phyloP scores from a whole-genome alignment of 179 eudicot species.

The Spergularia azorica region DNA sequence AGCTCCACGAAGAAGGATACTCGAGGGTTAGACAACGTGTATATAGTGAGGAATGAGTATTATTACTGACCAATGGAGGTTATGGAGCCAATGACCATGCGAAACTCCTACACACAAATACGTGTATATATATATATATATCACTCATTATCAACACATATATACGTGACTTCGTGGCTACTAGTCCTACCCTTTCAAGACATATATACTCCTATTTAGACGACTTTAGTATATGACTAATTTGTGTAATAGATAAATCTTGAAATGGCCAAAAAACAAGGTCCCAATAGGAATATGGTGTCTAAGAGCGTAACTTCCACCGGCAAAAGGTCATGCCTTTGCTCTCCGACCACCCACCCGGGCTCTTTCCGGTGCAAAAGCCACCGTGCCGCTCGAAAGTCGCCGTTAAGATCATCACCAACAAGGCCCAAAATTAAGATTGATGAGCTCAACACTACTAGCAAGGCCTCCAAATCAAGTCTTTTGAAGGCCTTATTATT shows the following conservation, averaged over 20 bases:
- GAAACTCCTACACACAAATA: too few species aligned
- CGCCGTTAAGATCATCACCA: background rate
- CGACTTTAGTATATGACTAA: too few species aligned
- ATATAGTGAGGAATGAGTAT: too few species aligned
- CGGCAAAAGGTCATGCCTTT: slow-evolving; percentile 28
- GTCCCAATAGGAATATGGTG: background rate
- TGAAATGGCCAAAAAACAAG: slow-evolving; percentile 17
- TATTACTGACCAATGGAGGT: too few species aligned
- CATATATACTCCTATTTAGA: background rate
- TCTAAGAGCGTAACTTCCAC: slow-evolving; percentile 12
- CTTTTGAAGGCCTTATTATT: slow-evolving; percentile 27
- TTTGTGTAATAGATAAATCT: background rate
- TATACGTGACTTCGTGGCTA: too few species aligned
- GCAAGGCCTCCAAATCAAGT: slow-evolving; percentile 3
- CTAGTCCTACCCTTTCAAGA: background rate
- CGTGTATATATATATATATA: too few species aligned
- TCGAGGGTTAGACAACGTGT: too few species aligned
- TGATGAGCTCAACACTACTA: background rate
- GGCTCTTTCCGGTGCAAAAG: slow-evolving; percentile 30
- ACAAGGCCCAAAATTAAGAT: slow-evolving; percentile 2
- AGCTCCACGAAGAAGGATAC: too few species aligned
- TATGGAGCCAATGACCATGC: too few species aligned
- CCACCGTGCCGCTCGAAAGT: slow-evolving; percentile 21
- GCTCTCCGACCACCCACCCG: slow-evolving; percentile 35
- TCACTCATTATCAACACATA: too few species aligned